Base-by-base conservation (phyloP, 2,329 filamentous ascomycete genomes). In the Aspergillus unguis region DNA sequence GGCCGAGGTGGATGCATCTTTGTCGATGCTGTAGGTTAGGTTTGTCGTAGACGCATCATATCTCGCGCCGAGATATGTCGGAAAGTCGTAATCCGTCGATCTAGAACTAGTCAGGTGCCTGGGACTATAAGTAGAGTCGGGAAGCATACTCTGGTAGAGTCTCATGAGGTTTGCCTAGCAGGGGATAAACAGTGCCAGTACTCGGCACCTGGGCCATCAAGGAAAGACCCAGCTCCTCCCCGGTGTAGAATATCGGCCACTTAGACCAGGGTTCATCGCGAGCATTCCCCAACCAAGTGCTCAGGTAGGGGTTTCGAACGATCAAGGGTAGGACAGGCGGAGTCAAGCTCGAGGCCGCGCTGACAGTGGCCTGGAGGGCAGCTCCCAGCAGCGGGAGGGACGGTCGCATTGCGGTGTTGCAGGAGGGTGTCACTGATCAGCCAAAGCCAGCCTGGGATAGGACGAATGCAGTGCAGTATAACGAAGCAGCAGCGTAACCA, bases 211-310 rank as follows among this genome's bases (percentile, higher is more conserved):
- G 79, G 36, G 83, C 85, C 54, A 88, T 75, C 45, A 88, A 71
- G 5, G 81, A 80, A 58, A 88, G 80, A 40, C 85, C 85, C 51
- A 87, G 70, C 74, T 86, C 79, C 63, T 84, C 77, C 32, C 88
- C 87, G 5, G 86, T 88, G 79, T 85, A 92, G 69, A 92, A 91
- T 69, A 92, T 92, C 26, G 90, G 90, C 90, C 90, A 95, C 72
- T 83, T 81, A 49, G 84, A 80, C 90, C 90, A 95, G 2, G 90
- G 90, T 42, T 80, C 79, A 51, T 86, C 81, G 60, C 90, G 80
- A 37, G 89, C 88, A 90, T 75, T 79, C 70, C 81, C 62, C 38
- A 88, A 75, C 86, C 87, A 90, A n/a, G 84, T 82, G 65, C 84
- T 90, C 4, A 94, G 74, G 63, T 92, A 94, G 1, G 89, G 89